These are phyloP conservation scores for Spizellomyces punctatus DNA, from an alignment of 192 early-diverging fungal genomes.

Conservation along the genomic window DNA sequence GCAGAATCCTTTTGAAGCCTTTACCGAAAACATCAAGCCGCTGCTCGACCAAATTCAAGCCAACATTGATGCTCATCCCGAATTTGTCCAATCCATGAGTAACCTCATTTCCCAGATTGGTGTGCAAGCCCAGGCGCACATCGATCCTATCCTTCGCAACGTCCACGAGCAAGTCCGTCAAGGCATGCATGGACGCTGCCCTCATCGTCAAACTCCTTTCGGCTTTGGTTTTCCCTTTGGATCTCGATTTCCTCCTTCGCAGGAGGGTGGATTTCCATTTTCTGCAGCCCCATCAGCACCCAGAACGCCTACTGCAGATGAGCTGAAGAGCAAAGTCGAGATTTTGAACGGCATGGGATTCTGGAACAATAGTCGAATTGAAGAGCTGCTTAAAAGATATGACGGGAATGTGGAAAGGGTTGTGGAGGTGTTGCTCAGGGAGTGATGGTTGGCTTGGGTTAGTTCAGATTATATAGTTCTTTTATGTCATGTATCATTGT, in stretches of 20 bases:
- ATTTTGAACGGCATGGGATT: slow-evolving; percentile 10
- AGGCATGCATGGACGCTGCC: not conserved
- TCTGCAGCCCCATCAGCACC: not conserved
- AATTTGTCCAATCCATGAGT: not conserved
- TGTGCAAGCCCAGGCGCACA: slow-evolving; percentile 18
- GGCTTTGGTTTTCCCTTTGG: not conserved
- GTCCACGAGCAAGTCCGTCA: not conserved
- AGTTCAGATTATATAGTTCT: too few relatives aligned
- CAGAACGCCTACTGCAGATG: slow-evolving; percentile 20
- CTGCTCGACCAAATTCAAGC: not conserved
- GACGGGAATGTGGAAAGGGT: slow-evolving; percentile 37
- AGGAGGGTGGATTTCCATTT: slow-evolving; percentile 19
- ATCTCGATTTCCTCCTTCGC: not conserved
- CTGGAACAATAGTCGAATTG: not conserved
- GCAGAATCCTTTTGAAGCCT: not conserved
- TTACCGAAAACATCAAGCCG: not conserved
- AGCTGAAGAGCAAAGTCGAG: slow-evolving; percentile 6
- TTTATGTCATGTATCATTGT: too few relatives aligned
- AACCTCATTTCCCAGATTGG: slow-evolving; percentile 15
- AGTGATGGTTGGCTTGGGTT: not conserved
- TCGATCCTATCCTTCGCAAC: slow-evolving; percentile 15
- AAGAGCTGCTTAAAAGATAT: slow-evolving; percentile 29
- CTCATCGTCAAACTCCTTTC: not conserved
- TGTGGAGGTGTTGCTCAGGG: slow-evolving; percentile 32
- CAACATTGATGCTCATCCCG: not conserved